Evolutionary conservation across 495 filamentous ascomycete genomes (phyloP).

Genomic region (Tuber borchii): DNA sequence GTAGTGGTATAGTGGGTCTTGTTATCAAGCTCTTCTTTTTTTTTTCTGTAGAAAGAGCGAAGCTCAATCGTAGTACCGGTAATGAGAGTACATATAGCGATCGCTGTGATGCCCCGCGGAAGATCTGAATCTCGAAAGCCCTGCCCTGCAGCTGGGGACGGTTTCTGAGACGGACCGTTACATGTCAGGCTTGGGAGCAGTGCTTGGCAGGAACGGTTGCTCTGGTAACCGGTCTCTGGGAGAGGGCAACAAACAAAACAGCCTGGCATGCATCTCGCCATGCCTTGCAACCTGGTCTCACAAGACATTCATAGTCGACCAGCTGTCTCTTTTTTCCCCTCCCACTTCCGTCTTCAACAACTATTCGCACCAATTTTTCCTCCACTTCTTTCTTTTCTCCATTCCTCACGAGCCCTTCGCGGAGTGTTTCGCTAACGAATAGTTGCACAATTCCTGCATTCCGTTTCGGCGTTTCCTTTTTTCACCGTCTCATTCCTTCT

Average conservation of each 20-base stretch:
- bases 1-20: background rate
- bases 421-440: slow-evolving; percentile 13
- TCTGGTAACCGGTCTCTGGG: background rate
- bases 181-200: background rate
- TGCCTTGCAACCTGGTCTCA: slow-evolving; percentile 1
- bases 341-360: background rate
- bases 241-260: slow-evolving; percentile 31
- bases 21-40: background rate
- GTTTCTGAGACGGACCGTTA: background rate
- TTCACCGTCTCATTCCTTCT: slow-evolving; percentile 1
- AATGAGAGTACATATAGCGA: background rate
- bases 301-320: slow-evolving; percentile 12
- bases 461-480: background rate
- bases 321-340: slow-evolving; percentile 17
- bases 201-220: slow-evolving; percentile 13
- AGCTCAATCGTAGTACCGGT: background rate
- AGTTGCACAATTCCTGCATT: slow-evolving; percentile 15
- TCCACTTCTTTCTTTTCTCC: background rate
- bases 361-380: background rate
- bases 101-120: background rate
- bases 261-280: background rate
- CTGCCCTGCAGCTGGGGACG: background rate
- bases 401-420: slow-evolving; percentile 10
- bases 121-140: background rate
- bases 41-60: background rate